phyloP scores from a whole-genome alignment of 1,284 basidiomycete species.

The Trichosporon sp. region DNA sequence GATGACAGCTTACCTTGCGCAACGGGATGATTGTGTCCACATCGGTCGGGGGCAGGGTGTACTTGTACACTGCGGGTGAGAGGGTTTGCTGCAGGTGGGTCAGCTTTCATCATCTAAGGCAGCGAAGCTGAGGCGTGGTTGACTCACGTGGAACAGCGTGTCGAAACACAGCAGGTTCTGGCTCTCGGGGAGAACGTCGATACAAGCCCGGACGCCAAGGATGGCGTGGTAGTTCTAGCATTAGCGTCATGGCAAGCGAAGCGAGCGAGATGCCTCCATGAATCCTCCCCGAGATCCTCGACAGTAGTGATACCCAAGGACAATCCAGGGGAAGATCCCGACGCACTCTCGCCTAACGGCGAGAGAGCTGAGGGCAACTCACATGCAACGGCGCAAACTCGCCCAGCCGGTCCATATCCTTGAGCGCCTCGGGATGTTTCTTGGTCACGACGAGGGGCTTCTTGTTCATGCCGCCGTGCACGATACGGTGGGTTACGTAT shows the following conservation, averaged over 20 bases:
- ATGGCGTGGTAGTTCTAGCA: slow-evolving; percentile 53
- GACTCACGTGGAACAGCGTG: slow-evolving; percentile 65
- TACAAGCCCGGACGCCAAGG: slow-evolving; percentile 53
- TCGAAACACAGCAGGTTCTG: slow-evolving; percentile 59
- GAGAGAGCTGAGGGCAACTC: slow-evolving; percentile 5
- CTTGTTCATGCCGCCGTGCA: slow-evolving; percentile 72
- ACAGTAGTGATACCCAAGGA: too few relatives aligned
- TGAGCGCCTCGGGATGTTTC: slow-evolving; percentile 53
- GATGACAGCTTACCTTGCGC: slow-evolving; percentile 52
- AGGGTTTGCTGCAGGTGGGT: slow-evolving; percentile 52
- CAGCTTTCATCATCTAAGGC: neutral
- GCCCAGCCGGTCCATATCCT: slow-evolving; percentile 67
- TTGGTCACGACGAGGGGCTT: slow-evolving; percentile 61
- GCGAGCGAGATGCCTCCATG: too few relatives aligned
- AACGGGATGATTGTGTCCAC: slow-evolving; percentile 57
- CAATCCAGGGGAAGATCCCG: too few relatives aligned
- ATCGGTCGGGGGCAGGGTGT: slow-evolving; percentile 63
- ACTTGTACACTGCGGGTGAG: slow-evolving; percentile 65
- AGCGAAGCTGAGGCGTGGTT: too few relatives aligned
- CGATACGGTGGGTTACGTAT: slow-evolving; percentile 50
- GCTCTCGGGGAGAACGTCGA: slow-evolving; percentile 58
- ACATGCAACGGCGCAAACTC: slow-evolving; percentile 73
- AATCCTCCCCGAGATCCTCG: too few relatives aligned
- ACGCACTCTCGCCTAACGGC: neutral
- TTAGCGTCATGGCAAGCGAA: too few relatives aligned